A percentile compares a stretch with the other conserved stretches of the same genome.
Conservation (phyloP, 176 grass and related monocot species). For the Oryza coarctata region DNA sequence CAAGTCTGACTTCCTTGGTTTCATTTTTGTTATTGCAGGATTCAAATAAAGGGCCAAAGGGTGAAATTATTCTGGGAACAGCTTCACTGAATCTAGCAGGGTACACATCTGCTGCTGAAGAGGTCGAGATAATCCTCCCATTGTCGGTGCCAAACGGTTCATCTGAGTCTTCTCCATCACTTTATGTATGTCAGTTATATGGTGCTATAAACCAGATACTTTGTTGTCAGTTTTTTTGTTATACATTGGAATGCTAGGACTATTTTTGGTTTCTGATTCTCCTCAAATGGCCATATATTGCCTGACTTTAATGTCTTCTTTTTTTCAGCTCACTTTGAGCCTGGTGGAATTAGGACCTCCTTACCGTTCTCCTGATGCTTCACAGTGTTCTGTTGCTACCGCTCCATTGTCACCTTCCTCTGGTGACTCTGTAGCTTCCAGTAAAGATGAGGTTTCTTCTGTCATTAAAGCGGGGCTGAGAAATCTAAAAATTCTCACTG, state of each 20-base stretch:
- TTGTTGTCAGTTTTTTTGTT: constrained; percentile 8
- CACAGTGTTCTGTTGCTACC: constrained; percentile 39
- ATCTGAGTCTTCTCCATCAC: constrained; percentile 50
- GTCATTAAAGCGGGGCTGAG: constrained; percentile 79
- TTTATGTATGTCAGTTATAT: constrained; percentile 65
- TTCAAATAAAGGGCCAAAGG: constrained; percentile 62
- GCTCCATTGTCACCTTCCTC: constrained; percentile 56
- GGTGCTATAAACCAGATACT: constrained; percentile 18
- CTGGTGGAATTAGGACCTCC: constrained; percentile 46
- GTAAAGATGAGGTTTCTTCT: constrained; percentile 82
- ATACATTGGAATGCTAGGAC: neutral
- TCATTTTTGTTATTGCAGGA: constrained; percentile 36
- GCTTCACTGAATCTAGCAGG: constrained; percentile 75
- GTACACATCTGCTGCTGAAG: constrained; percentile 54
- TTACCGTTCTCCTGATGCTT: constrained; percentile 47
- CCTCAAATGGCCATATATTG: constrained; percentile 27
- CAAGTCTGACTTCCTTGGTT: constrained; percentile 21
- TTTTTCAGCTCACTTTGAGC: constrained; percentile 58
- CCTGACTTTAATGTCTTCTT: constrained; percentile 23
- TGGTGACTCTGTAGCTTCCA: constrained; percentile 54
- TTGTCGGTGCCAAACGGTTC: constrained; percentile 45
- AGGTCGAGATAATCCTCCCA: constrained; percentile 72
- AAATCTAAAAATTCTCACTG: constrained; percentile 81
- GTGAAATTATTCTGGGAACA: constrained; percentile 67
- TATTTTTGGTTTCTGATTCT: constrained; percentile 37